Evolutionary conservation across 768 basidiomycete genomes (phyloP).

Genomic region (Tubosaeta sp.): DNA sequence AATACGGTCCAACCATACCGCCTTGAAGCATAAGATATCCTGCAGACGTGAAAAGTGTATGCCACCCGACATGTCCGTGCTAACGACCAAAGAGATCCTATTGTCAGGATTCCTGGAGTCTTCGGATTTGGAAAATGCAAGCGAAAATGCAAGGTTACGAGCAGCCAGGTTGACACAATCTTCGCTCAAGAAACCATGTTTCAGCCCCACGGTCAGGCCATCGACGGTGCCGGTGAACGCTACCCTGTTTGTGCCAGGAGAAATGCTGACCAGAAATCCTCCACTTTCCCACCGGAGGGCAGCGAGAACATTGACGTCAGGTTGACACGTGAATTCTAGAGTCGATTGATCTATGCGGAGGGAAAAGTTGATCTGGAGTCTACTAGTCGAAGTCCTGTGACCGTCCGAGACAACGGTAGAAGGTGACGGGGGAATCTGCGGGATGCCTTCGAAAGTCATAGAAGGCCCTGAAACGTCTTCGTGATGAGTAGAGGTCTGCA

Average conservation of each 20-base stretch:
- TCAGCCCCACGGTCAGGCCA: constrained; percentile 75
- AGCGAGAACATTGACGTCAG: constrained; percentile 89
- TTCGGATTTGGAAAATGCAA: constrained; percentile 58
- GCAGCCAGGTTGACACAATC: constrained; percentile 79
- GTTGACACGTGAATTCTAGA: constrained; percentile 81
- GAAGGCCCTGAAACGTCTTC: constrained; percentile 18
- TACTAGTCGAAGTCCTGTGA: constrained; percentile 28
- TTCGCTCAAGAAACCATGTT: constrained; percentile 82
- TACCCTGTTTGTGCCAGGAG: constrained; percentile 67
- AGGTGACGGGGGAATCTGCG: constrained; percentile 13
- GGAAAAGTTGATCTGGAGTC: constrained; percentile 77
- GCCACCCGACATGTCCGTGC: constrained; percentile 77
- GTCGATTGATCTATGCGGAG: constrained; percentile 89
- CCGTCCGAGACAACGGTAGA: constrained; percentile 12
- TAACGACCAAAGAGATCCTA: constrained; percentile 71
- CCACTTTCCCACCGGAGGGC: constrained; percentile 92
- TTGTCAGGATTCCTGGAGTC: constrained; percentile 37
- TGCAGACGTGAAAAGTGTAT: constrained; percentile 84
- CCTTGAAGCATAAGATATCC: constrained; percentile 92
- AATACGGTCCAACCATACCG: constrained; percentile 89
- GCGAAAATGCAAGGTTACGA: constrained; percentile 75
- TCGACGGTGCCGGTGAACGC: constrained; percentile 77
- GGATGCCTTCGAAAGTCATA: constrained; percentile 3
- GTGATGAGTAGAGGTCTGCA: constrained; percentile 47
- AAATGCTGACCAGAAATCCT: constrained; percentile 77